Evolutionary conservation across 176 grass and related monocot genomes (phyloP).

Genomic region (Pontederia crassipes): DNA sequence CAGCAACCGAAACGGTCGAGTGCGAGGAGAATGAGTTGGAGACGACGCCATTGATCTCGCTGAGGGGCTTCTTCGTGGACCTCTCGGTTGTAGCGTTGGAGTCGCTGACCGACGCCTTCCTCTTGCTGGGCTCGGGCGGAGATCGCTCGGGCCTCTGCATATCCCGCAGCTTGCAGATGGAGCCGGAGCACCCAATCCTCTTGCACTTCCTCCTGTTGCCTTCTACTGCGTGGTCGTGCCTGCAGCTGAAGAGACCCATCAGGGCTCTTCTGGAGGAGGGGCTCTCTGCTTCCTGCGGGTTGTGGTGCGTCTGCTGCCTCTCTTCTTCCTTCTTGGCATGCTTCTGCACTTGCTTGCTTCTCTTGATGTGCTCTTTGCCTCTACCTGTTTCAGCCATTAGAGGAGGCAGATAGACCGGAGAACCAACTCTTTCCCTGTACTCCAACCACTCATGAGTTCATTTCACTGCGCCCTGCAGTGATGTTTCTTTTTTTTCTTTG

Average conservation of each 20-base stretch:
- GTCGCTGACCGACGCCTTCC: neutral
- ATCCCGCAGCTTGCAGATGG: neutral
- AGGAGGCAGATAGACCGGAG: neutral
- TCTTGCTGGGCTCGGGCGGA: neutral
- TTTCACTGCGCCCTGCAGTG: neutral
- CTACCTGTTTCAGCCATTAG: slow-evolving; percentile 7
- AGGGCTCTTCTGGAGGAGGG: slow-evolving; percentile 1
- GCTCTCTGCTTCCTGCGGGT: no score
- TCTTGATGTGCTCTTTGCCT: neutral
- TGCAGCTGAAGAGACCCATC: neutral
- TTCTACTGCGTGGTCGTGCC: neutral
- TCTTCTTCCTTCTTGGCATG: neutral
- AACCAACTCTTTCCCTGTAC: neutral
- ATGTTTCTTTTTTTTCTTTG: neutral
- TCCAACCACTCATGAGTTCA: neutral
- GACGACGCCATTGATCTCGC: neutral
- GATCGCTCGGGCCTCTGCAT: neutral
- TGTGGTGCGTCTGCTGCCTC: no score
- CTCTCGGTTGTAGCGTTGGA: neutral
- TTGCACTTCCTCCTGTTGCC: neutral
- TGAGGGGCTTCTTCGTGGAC: neutral
- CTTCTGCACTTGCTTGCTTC: neutral
- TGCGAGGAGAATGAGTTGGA: slow-evolving; percentile 3
- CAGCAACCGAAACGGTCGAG: slow-evolving; percentile 3
- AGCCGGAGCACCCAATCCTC: slow-evolving; percentile 1